Conservation (phyloP, 2,329 filamentous ascomycete species). For the Sclerotinia minor region DNA sequence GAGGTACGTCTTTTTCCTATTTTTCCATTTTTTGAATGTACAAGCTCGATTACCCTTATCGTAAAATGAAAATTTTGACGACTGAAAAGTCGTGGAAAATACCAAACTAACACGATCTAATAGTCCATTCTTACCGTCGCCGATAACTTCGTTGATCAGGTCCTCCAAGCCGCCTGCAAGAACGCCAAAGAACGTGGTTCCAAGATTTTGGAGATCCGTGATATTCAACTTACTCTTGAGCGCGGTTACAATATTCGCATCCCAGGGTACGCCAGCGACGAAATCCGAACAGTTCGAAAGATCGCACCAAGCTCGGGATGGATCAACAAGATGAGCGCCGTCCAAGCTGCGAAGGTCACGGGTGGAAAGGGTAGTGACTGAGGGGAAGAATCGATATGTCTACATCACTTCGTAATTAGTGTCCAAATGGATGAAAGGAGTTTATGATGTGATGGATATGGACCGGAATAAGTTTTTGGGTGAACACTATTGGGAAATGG, state of each 20-base stretch:
- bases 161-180: slow-evolving; percentile 82
- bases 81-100: not conserved
- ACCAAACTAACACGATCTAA: slow-evolving; percentile 23
- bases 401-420: not conserved
- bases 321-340: slow-evolving; percentile 96
- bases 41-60: not conserved
- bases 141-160: slow-evolving; percentile 91
- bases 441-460: slow-evolving; percentile 4
- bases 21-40: slow-evolving; percentile 14
- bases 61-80: too few species aligned
- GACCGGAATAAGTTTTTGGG: not conserved
- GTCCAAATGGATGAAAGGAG: not conserved
- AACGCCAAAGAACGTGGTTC: slow-evolving; percentile 91
- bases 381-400: slow-evolving; percentile 8
- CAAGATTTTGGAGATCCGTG: slow-evolving; percentile 84
- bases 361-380: slow-evolving; percentile 45
- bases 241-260: slow-evolving; percentile 88
- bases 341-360: slow-evolving; percentile 87
- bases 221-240: slow-evolving; percentile 80
- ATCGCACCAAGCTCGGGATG: slow-evolving; percentile 84
- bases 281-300: slow-evolving; percentile 91
- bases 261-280: slow-evolving; percentile 90
- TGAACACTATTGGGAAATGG: not conserved
- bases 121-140: slow-evolving; percentile 85
- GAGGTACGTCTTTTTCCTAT: slow-evolving; percentile 61